Conservation (phyloP, 1,139 yeast species). For the Sugiyamaella pinicola region DNA sequence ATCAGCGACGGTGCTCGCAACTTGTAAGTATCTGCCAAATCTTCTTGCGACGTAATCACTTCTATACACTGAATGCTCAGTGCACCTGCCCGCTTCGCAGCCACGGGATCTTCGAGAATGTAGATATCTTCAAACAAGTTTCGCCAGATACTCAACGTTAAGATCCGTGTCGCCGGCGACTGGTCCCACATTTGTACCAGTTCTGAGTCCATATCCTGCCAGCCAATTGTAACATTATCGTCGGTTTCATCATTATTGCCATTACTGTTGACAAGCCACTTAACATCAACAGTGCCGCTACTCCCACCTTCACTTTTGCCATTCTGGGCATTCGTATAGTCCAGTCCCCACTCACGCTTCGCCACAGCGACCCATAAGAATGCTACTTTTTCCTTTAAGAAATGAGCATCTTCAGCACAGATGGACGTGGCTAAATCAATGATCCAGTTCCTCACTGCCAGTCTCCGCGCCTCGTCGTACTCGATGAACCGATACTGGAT, state of each 20-base stretch:
- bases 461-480: constrained; percentile 64
- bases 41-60: constrained; percentile 70
- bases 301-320: constrained; percentile 22
- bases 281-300: neutral
- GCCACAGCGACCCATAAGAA: constrained; percentile 90
- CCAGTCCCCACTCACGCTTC: constrained; percentile 84
- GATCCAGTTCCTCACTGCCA: constrained; percentile 81
- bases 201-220: constrained; percentile 86
- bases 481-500: constrained; percentile 57
- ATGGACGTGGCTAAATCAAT: constrained; percentile 70
- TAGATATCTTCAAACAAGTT: constrained; percentile 95
- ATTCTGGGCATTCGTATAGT: constrained; percentile 33
- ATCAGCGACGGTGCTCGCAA: constrained; percentile 54
- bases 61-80: constrained; percentile 83
- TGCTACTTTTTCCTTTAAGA: constrained; percentile 85
- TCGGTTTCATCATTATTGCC: constrained; percentile 15
- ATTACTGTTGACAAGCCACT: constrained; percentile 5
- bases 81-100: constrained; percentile 75
- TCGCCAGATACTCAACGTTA: constrained; percentile 74
- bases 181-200: constrained; percentile 74
- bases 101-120: constrained; percentile 86
- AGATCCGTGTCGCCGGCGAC: constrained; percentile 63
- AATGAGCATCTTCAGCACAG: constrained; percentile 75
- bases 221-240: constrained; percentile 55
- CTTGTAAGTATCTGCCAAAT: constrained; percentile 66